These are phyloP conservation scores for Lasiodiplodia sp. DNA, from an alignment of 2,329 filamentous ascomycete genomes.

Conservation along the genomic window DNA sequence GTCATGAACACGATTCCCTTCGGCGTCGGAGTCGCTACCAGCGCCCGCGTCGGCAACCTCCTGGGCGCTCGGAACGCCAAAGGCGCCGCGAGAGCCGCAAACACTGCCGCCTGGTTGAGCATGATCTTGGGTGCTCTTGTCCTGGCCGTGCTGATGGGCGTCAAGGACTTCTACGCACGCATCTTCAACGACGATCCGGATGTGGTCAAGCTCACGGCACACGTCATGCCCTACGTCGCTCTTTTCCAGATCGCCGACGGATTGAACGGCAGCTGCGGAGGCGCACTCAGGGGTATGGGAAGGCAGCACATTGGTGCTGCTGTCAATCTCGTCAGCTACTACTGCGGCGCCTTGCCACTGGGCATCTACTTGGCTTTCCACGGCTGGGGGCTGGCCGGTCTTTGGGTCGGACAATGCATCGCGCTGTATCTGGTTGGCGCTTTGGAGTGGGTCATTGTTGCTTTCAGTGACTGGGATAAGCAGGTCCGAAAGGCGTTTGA, in stretches of 20 bases:
- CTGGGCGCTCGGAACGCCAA: slow-evolving; percentile 71
- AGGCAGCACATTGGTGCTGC: slow-evolving; percentile 83
- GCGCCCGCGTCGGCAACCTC: slow-evolving; percentile 79
- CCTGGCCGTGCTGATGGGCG: slow-evolving; percentile 71
- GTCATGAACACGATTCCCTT: slow-evolving; percentile 87
- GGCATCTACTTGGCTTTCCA: slow-evolving; percentile 87
- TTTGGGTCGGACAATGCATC: slow-evolving; percentile 84
- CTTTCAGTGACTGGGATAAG: slow-evolving; percentile 76
- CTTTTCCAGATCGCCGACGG: slow-evolving; percentile 92
- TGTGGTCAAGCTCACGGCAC: slow-evolving; percentile 75
- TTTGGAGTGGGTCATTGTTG: slow-evolving; percentile 81
- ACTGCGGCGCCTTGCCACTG: slow-evolving; percentile 79
- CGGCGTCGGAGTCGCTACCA: slow-evolving; percentile 82
- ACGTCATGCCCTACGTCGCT: slow-evolving; percentile 85
- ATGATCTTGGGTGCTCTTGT: slow-evolving; percentile 73
- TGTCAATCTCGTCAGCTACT: slow-evolving; percentile 85
- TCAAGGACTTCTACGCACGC: slow-evolving; percentile 74
- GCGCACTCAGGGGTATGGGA: slow-evolving; percentile 82
- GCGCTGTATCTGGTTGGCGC: slow-evolving; percentile 77
- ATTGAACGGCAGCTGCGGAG: slow-evolving; percentile 83
- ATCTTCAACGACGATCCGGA: slow-evolving; percentile 81
- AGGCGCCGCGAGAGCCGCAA: slow-evolving; percentile 75
- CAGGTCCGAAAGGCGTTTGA: slow-evolving; percentile 76
- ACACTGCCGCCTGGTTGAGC: slow-evolving; percentile 76
- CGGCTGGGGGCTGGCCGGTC: slow-evolving; percentile 79